Conservation (phyloP, 768 basidiomycete species). For the Russula emetica region DNA sequence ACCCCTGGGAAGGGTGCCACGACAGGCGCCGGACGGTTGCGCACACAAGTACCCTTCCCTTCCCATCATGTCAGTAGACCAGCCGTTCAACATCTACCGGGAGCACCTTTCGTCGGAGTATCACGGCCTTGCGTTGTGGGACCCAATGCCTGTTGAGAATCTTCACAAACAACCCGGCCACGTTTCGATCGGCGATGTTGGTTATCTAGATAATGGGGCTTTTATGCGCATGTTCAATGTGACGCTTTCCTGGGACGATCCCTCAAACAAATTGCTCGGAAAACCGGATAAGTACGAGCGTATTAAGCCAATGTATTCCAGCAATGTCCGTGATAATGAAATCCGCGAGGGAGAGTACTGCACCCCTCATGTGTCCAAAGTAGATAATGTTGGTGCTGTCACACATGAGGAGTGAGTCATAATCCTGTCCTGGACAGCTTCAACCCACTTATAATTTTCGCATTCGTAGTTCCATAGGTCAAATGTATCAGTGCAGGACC, state of each 20-base stretch:
- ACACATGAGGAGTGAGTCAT: background rate
- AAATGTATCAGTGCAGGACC: background rate
- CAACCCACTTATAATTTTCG: background rate
- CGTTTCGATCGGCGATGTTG: slow-evolving; percentile 27
- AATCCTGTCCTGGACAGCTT: background rate
- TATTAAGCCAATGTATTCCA: background rate
- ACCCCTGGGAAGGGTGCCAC: too few species aligned
- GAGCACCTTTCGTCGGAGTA: slow-evolving; percentile 5
- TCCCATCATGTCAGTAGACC: too few species aligned
- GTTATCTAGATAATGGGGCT: slow-evolving; percentile 20
- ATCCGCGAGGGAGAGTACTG: background rate
- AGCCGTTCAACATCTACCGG: too few species aligned
- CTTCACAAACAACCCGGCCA: slow-evolving; percentile 10
- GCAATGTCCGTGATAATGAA: background rate
- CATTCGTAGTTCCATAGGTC: background rate
- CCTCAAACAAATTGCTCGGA: background rate
- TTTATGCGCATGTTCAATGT: slow-evolving; percentile 28
- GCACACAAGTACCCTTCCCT: too few species aligned
- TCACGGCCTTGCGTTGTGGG: slow-evolving; percentile 23
- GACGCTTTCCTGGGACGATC: background rate
- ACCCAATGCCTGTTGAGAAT: slow-evolving; percentile 19
- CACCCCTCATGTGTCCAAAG: background rate
- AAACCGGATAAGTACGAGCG: background rate
- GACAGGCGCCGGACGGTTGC: background rate
- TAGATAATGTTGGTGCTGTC: background rate